Evolutionary conservation across 768 basidiomycete genomes (phyloP).

Genomic region (Lactarius sp.): DNA sequence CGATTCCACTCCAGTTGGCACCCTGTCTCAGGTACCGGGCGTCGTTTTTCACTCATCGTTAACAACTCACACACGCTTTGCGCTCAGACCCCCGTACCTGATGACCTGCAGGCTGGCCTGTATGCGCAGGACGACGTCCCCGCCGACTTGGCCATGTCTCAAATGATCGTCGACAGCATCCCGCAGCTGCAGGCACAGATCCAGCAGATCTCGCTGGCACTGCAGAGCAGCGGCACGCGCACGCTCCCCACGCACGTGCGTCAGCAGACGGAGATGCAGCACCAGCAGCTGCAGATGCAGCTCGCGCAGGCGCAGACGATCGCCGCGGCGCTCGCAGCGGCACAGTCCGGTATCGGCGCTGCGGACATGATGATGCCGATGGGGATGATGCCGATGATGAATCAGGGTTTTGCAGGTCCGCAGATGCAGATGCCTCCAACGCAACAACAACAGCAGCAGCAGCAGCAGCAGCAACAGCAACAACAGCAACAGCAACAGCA

Average conservation of each 20-base stretch:
- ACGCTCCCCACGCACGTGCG: constrained; percentile 66
- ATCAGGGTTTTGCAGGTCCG: constrained; percentile 18
- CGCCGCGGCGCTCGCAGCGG: constrained; percentile 49
- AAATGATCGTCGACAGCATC: constrained; percentile 68
- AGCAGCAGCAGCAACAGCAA: constrained; percentile 36
- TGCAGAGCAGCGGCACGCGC: constrained; percentile 66
- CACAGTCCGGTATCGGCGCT: constrained; percentile 33
- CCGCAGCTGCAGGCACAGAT: constrained; percentile 84
- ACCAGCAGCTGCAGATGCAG: constrained; percentile 74
- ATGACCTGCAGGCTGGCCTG: constrained; percentile 46
- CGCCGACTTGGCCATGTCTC: constrained; percentile 59
- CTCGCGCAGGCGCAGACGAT: constrained; percentile 76
- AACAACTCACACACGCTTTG: not conserved
- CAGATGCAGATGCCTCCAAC: constrained; percentile 21
- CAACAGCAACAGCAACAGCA: constrained; percentile 38
- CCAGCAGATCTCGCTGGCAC: constrained; percentile 69
- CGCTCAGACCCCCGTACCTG: constrained; percentile 18
- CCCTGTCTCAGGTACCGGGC: constrained; percentile 11
- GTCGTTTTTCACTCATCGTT: not conserved
- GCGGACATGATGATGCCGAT: constrained; percentile 38
- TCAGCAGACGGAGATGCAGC: constrained; percentile 77
- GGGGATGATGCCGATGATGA: constrained; percentile 24
- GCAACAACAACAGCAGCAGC: constrained; percentile 38
- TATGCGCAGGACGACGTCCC: constrained; percentile 70
- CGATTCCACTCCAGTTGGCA: constrained; percentile 14